Evolutionary conservation across 2,329 filamentous ascomycete species (phyloP).

Genomic region (Phialophora tarda): DNA sequence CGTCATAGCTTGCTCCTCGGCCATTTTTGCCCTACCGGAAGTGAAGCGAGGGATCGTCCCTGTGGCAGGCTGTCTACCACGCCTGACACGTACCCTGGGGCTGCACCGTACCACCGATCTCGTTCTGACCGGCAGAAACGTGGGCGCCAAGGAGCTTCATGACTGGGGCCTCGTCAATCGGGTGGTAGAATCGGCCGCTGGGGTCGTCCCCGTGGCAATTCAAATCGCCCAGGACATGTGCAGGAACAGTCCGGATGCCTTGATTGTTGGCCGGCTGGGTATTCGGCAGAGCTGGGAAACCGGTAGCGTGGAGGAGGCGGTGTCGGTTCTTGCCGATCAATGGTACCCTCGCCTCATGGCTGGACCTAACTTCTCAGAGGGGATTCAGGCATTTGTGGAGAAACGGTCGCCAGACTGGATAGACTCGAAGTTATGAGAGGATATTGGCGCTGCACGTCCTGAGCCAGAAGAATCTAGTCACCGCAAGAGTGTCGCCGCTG

Average conservation of each 20-base stretch:
- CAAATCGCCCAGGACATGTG: conserved; percentile 66
- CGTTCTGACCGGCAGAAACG: conserved; percentile 66
- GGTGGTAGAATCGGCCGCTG: conserved; percentile 46
- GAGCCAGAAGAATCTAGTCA: too few species aligned
- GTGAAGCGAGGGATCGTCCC: conserved; percentile 72
- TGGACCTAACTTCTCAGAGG: conserved; percentile 73
- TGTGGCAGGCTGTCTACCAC: conserved; percentile 71
- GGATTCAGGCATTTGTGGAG: conserved; percentile 75
- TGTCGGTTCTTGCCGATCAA: conserved; percentile 68
- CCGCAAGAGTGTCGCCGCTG: too few species aligned
- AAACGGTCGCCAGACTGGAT: conserved; percentile 72
- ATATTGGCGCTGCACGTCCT: not conserved
- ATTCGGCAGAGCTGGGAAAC: conserved; percentile 74
- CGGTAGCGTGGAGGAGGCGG: conserved; percentile 68
- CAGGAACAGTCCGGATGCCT: conserved; percentile 72
- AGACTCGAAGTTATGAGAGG: conserved; percentile 48
- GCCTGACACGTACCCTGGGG: conserved; percentile 70
- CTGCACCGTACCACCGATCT: conserved; percentile 72
- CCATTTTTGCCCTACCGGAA: conserved; percentile 72
- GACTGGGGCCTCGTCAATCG: conserved; percentile 70
- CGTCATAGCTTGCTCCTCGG: conserved; percentile 63
- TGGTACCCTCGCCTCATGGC: conserved; percentile 25
- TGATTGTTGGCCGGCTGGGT: conserved; percentile 73
- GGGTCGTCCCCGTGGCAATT: conserved; percentile 54
- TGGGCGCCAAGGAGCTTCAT: conserved; percentile 64